Evolutionary conservation across 148 eudicot species (phyloP).

Genomic region (Vaccinium corymbosum): DNA sequence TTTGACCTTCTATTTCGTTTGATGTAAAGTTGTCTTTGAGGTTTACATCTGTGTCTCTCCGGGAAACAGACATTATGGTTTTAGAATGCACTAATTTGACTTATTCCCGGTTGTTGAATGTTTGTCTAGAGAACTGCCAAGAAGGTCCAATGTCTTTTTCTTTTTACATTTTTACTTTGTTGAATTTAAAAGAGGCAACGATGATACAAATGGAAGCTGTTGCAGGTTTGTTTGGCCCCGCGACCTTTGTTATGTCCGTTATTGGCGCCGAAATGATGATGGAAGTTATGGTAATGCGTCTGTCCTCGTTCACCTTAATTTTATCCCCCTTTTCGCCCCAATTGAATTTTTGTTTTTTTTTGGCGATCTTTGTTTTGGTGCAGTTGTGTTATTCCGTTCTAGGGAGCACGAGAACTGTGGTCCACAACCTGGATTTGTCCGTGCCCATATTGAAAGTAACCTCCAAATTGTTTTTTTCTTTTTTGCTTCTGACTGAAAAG

Average conservation of each 20-base stretch:
- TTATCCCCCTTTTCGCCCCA: conserved; percentile 10
- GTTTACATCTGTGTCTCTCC: conserved; percentile 4
- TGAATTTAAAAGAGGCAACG: neutral
- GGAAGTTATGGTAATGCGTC: conserved; percentile 82
- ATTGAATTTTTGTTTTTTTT: conserved; percentile 9
- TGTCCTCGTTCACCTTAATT: neutral
- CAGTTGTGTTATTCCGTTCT: conserved; percentile 94
- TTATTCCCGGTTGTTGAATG: neutral
- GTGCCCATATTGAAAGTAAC: conserved; percentile 96
- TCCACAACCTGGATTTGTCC: conserved; percentile 96
- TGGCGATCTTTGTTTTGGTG: conserved; percentile 22
- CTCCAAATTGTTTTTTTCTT: conserved; percentile 24
- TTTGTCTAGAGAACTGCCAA: conserved; percentile 4
- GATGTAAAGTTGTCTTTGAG: conserved; percentile 7
- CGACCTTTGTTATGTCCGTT: conserved; percentile 96
- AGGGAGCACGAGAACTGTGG: conserved; percentile 95
- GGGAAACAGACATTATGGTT: neutral
- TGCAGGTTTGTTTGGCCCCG: conserved; percentile 98
- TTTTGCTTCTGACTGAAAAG: conserved; percentile 11
- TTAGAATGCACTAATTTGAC: neutral
- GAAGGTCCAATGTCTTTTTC: conserved; percentile 10
- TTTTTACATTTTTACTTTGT: neutral
- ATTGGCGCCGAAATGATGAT: conserved; percentile 99
- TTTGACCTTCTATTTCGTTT: neutral
- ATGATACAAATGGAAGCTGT: conserved; percentile 10